Evolutionary conservation across 2,329 filamentous ascomycete species (phyloP).

Genomic region (Amauroascus niger): DNA sequence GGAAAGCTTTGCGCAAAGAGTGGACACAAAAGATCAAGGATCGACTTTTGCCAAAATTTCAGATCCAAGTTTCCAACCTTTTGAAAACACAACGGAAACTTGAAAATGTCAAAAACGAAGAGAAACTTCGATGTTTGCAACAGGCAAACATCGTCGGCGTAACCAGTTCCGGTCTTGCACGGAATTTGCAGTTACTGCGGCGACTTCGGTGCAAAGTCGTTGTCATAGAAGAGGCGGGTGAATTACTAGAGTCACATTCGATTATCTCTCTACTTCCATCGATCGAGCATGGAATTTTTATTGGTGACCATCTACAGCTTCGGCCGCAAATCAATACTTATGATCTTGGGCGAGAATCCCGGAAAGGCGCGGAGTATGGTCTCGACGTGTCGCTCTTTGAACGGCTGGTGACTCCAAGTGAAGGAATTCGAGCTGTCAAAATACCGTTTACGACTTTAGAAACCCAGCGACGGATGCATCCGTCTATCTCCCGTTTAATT

Average conservation of each 20-base stretch:
- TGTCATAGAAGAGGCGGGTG: conserved; percentile 62
- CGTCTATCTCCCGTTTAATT: conserved; percentile 51
- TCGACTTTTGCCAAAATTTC: background rate
- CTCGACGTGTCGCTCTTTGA: conserved; percentile 62
- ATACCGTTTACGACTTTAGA: conserved; percentile 41
- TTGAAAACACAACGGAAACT: background rate
- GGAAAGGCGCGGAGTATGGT: conserved; percentile 33
- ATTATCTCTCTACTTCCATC: conserved; percentile 49
- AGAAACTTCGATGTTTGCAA: conserved; percentile 39
- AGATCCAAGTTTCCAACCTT: conserved; percentile 11
- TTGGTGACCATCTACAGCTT: conserved; percentile 65
- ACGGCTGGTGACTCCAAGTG: background rate
- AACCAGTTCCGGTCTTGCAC: conserved; percentile 62
- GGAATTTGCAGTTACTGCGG: conserved; percentile 46
- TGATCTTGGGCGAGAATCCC: conserved; percentile 50
- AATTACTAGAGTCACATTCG: conserved; percentile 60
- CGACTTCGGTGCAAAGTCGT: conserved; percentile 49
- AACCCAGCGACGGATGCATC: conserved; percentile 57
- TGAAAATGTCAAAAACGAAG: conserved; percentile 22
- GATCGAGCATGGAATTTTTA: conserved; percentile 56
- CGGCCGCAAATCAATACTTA: conserved; percentile 58
- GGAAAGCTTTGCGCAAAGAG: background rate
- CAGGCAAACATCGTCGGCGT: conserved; percentile 55
- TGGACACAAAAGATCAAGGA: background rate
- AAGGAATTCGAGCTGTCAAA: conserved; percentile 1